A percentile compares a stretch with the other conserved stretches of the same genome.
phyloP scores from a whole-genome alignment of 2,329 filamentous ascomycete genomes.

The Zymoseptoria ardabiliae region DNA sequence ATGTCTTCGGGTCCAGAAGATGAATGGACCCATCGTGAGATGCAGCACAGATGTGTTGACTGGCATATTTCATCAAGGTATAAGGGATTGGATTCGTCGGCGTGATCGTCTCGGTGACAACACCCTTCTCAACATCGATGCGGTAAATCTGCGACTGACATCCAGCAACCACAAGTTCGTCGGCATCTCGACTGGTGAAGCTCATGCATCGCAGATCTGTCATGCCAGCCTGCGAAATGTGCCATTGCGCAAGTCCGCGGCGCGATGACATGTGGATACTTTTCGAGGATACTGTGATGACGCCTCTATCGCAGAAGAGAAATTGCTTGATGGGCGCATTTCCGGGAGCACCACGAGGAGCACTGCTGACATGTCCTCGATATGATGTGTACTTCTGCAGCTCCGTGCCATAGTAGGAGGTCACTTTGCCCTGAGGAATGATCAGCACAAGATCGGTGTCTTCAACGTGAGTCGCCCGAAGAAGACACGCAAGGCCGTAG shows the following conservation, averaged over 20 bases:
- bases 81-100: slow-evolving; percentile 50
- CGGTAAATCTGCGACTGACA: slow-evolving; percentile 80
- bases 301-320: slow-evolving; percentile 81
- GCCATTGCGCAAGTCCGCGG: slow-evolving; percentile 79
- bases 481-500: neutral
- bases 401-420: slow-evolving; percentile 79
- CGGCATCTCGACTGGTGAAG: slow-evolving; percentile 78
- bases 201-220: slow-evolving; percentile 88
- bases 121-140: slow-evolving; percentile 54
- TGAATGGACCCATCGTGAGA: slow-evolving; percentile 76
- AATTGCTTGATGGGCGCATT: slow-evolving; percentile 82
- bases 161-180: slow-evolving; percentile 79
- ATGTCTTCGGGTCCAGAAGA: slow-evolving; percentile 71
- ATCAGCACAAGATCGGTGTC: slow-evolving; percentile 2
- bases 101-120: slow-evolving; percentile 35
- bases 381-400: slow-evolving; percentile 87
- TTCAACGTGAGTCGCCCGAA: neutral
- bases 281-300: slow-evolving; percentile 74
- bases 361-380: slow-evolving; percentile 58
- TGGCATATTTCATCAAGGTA: slow-evolving; percentile 81
- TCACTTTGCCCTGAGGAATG: slow-evolving; percentile 64
- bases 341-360: slow-evolving; percentile 20
- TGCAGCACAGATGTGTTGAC: slow-evolving; percentile 83
- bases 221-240: slow-evolving; percentile 72
- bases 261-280: slow-evolving; percentile 85